Percentiles rank a stretch among this genome's conserved stretches.
phyloP scores from a whole-genome alignment of 495 filamentous ascomycete species.

The Penicillium crystallinum region DNA sequence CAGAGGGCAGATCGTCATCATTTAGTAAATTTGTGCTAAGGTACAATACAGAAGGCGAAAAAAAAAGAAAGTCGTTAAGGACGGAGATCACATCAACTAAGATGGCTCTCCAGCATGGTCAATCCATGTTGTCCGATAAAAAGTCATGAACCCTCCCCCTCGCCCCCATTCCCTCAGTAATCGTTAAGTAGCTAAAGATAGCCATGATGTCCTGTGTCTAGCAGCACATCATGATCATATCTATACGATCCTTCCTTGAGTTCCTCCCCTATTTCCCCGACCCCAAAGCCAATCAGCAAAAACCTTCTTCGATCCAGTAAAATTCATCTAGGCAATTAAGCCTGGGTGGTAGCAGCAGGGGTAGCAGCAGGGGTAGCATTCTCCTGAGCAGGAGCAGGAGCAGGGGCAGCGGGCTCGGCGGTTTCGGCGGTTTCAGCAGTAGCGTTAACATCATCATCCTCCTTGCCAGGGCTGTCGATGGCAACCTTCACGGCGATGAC shows the following conservation, averaged over 20 bases:
- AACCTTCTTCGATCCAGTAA: conserved; percentile 17
- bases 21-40: conserved; percentile 46
- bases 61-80: conserved; percentile 37
- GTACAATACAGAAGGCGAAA: conserved; percentile 40
- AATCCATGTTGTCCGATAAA: conserved; percentile 23
- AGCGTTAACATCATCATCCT: conserved; percentile 82
- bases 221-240: conserved; percentile 12
- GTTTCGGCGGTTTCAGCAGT: conserved; percentile 46
- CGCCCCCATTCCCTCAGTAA: conserved; percentile 8
- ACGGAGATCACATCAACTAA: conserved; percentile 20
- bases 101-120: conserved; percentile 20
- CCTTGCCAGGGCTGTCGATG: conserved; percentile 98
- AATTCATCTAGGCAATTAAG: conserved; percentile 27
- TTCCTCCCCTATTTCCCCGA: neutral
- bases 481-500: conserved; percentile 99
- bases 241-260: conserved; percentile 7
- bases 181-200: conserved; percentile 17
- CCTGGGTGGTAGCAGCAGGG: conserved; percentile 22
- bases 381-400: conserved; percentile 16
- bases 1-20: conserved; percentile 24
- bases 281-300: conserved; percentile 13
- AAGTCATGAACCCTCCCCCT: conserved; percentile 19
- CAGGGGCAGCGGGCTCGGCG: conserved; percentile 30
- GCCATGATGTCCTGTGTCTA: neutral
- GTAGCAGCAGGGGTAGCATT: neutral